Evolutionary conservation across 495 filamentous ascomycete genomes (phyloP), one percentile per base, ranked within the genome.

Genomic region (Barbatosphaeria neglecta): DNA sequence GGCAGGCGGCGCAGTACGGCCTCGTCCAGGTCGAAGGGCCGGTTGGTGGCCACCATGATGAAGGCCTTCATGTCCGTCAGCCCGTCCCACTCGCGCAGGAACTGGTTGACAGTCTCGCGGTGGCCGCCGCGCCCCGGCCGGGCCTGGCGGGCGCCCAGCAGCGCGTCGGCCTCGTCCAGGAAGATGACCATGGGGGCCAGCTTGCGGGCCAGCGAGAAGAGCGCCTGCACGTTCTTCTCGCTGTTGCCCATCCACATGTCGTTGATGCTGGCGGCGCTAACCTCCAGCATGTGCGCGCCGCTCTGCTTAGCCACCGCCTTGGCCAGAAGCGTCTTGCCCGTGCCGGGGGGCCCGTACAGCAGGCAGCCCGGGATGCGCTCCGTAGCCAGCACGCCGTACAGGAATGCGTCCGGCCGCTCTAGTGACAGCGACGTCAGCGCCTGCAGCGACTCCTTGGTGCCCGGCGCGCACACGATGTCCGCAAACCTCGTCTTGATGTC

Each of bases 31-130:
- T 97, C 90, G 48, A 95, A 95, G 0, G 90, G 90, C 13, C 90
- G 72, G 59, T 97, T 97, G 11, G 88, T 95, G n/a, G 92, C 92
- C 0, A 97, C 88, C 93, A 98, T 96, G 61, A 98, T 93, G 63
- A 98, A 97, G 2, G 90, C 87, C 6, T 83, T 83, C 40, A 80
- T 72, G 50, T 87, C 82, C 35, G 80, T 83, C 76, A 98, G 83
- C 15, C 93, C 92, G 54, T 96, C 92, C 92, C 92, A 98, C 62
- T 97, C 92, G n/a, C 87, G 79, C 28, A 98, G 68, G 61, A 97
- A 98, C 61, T 97, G 90, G 51, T 96, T 98, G 66, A 98, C 93
- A 39, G 92, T 81, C 65, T 97, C 92, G 38, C 92, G 79, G 57
- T 92, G 86, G 11, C 75, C 77, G 1, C 74, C 59, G 47, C 79